Conservation (phyloP, 192 early-diverging fungal genomes). For the Mortierella claussenii region DNA sequence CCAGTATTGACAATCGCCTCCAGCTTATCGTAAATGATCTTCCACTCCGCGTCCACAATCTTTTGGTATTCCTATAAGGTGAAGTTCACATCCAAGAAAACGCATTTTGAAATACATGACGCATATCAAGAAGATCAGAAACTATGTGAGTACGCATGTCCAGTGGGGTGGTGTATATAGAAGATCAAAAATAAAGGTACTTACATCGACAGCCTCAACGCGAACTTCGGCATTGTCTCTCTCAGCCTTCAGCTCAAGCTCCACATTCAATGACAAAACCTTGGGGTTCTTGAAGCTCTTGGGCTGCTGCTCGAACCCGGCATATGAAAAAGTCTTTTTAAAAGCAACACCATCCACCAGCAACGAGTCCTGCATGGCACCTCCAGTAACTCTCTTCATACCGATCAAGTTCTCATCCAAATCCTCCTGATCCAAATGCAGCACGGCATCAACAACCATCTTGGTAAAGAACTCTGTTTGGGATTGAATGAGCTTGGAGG, state of each 20-base stretch:
- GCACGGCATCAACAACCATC: slow-evolving; percentile 98
- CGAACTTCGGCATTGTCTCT: slow-evolving; percentile 99
- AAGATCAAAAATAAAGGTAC: slow-evolving; percentile 9
- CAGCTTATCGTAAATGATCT: slow-evolving; percentile 98
- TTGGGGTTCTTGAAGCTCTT: slow-evolving; percentile 92
- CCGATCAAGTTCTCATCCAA: slow-evolving; percentile 98
- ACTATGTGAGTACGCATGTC: too few species aligned
- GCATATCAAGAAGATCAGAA: too few species aligned
- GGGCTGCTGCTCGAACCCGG: slow-evolving; percentile 99
- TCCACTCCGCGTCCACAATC: slow-evolving; percentile 99
- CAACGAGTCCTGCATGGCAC: slow-evolving; percentile 97
- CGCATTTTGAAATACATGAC: too few species aligned
- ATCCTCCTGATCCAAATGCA: slow-evolving; percentile 94
- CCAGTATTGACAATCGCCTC: slow-evolving; percentile 95
- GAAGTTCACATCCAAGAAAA: too few species aligned
- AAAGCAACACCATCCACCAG: slow-evolving; percentile 97
- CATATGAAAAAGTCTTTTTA: slow-evolving; percentile 99
- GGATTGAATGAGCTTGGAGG: slow-evolving; percentile 96
- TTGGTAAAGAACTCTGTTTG: slow-evolving; percentile 98
- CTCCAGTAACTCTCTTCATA: slow-evolving; percentile 97
- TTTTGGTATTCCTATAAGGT: slow-evolving; percentile 93
- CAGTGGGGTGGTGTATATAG: too few species aligned
- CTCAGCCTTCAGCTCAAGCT: slow-evolving; percentile 99
- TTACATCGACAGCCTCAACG: slow-evolving; percentile 84
- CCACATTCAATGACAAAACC: slow-evolving; percentile 94